Conservation (phyloP, 805 yeast species). For the Saturnispora kantuleensis region DNA sequence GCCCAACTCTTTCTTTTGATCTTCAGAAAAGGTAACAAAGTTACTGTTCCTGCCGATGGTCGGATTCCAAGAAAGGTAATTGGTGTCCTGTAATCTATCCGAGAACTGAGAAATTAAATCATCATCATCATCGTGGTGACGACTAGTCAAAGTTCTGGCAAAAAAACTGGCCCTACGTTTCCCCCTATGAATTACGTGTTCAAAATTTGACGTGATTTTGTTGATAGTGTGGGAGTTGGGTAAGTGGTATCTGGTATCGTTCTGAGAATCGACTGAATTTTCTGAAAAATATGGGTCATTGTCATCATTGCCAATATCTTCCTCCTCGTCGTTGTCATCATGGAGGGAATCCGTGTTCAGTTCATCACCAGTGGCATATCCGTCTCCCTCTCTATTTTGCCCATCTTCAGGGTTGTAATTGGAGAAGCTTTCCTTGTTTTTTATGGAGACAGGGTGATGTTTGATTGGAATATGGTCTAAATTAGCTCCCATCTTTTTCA, state of each 20-base stretch:
- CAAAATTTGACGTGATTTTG: constrained; percentile 7
- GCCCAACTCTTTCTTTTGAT: constrained; percentile 88
- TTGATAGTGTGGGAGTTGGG: not conserved
- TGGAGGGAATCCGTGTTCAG: not conserved
- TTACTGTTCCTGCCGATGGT: constrained; percentile 90
- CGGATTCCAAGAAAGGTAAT: constrained; percentile 83
- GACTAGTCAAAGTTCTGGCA: constrained; percentile 14
- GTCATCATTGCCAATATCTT: not conserved
- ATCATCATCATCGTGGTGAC: constrained; percentile 19
- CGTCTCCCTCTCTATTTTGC: not conserved
- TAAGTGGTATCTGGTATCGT: not conserved
- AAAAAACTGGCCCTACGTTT: constrained; percentile 11
- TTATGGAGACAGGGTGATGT: not conserved
- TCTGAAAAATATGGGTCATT: not conserved
- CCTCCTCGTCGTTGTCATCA: not conserved
- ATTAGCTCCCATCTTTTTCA: constrained; percentile 2
- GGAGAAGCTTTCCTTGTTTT: not conserved
- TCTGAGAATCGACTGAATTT: no score
- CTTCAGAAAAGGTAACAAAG: constrained; percentile 69
- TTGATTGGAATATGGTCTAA: not conserved
- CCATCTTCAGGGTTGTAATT: not conserved
- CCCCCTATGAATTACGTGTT: constrained; percentile 5
- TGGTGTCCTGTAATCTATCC: constrained; percentile 31
- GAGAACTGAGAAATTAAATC: constrained; percentile 22
- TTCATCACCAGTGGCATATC: not conserved